These are phyloP conservation scores for Penicillium sp. DNA, from an alignment of 2,329 filamentous ascomycete genomes.

Conservation along the genomic window DNA sequence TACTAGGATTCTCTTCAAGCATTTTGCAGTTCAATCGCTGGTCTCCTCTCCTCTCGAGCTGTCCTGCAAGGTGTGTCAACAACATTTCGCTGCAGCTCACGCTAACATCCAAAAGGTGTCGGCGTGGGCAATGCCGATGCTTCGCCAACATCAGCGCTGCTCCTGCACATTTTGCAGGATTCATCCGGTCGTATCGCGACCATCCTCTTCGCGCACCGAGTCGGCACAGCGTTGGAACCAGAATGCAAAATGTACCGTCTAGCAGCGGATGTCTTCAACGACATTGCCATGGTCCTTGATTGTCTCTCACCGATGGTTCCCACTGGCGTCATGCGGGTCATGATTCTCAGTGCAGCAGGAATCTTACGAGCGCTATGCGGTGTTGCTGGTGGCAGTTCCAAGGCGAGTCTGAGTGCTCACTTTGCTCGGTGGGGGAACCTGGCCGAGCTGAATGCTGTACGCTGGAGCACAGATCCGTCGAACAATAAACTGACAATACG, in stretches of 20 bases:
- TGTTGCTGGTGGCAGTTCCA: slow-evolving; percentile 81
- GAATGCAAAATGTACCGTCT: slow-evolving; percentile 89
- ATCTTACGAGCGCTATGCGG: slow-evolving; percentile 69
- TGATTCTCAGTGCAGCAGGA: slow-evolving; percentile 55
- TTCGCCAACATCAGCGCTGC: slow-evolving; percentile 71
- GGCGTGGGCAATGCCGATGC: slow-evolving; percentile 76
- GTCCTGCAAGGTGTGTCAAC: slow-evolving; percentile 60
- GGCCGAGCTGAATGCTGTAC: slow-evolving; percentile 79
- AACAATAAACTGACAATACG: slow-evolving; percentile 4
- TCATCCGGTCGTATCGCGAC: slow-evolving; percentile 75
- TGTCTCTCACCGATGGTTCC: slow-evolving; percentile 71
- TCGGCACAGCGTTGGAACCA: slow-evolving; percentile 76
- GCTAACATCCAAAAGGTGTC: slow-evolving; percentile 48
- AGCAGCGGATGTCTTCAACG: slow-evolving; percentile 82
- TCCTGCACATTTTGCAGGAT: slow-evolving; percentile 78
- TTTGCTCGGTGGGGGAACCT: slow-evolving; percentile 84
- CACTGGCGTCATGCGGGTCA: slow-evolving; percentile 48
- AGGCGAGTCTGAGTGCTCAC: slow-evolving; percentile 84
- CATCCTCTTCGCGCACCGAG: slow-evolving; percentile 75
- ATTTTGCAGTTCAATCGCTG: slow-evolving; percentile 40
- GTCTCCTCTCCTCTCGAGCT: slow-evolving; percentile 69
- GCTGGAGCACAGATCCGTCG: slow-evolving; percentile 22
- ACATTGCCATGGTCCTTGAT: slow-evolving; percentile 78
- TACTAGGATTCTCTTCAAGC: slow-evolving; percentile 38
- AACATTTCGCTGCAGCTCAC: background rate